Evolutionary conservation across 176 grass and related monocot species (phyloP), one percentile per base, ranked within the genome.

Genomic region (Areca catechu): DNA sequence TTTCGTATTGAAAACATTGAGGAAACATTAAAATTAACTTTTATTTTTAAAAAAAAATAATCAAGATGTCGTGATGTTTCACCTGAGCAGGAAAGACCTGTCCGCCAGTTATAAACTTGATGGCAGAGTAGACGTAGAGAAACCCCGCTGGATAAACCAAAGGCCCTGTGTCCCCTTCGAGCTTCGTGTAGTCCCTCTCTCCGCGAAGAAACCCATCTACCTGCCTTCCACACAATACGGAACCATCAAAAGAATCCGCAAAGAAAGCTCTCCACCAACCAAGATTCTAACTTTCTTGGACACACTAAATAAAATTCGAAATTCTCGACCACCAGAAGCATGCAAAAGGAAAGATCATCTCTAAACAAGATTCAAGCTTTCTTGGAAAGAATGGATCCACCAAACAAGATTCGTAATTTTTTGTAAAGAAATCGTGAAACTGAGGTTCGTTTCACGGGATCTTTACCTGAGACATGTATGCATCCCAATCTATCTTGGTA

Each of bases 401-500:
- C 3, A 22, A 29, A 9, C 50, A 62, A 61, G 63, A 19, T 60
- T 37, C 61, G 43, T 43, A 47, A 14, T 29, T 50, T 60, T 15
- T 54, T 60, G 62, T 50, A 67, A 10, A 49, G 19, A 12, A 5
- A 50, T 18, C 57, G 17, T 4, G 50, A 66, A 64, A 15, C 4
- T 10, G 53, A 20, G 1, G 43, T 56, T 65, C 20, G 18, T 20
- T 61, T 54, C 22, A 5, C 67, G 16, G 50, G 53, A 74, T 62
- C 48, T 72, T 67, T 29, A 97, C 92, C 86, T 97, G 93, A 56
- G 93, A 87, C 83, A 97, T 97, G 83, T 97, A 97, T 29, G 93
- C 87, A 62, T 97, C 81, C 86, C 86, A 85, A 72, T 97, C 93
- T 65, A 97, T 91, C 87, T 97, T 91, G 28, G 86, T 97, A 77